These are phyloP conservation scores for Termitomyces sp. DNA, from an alignment of 768 basidiomycete species.

Conservation along the genomic window DNA sequence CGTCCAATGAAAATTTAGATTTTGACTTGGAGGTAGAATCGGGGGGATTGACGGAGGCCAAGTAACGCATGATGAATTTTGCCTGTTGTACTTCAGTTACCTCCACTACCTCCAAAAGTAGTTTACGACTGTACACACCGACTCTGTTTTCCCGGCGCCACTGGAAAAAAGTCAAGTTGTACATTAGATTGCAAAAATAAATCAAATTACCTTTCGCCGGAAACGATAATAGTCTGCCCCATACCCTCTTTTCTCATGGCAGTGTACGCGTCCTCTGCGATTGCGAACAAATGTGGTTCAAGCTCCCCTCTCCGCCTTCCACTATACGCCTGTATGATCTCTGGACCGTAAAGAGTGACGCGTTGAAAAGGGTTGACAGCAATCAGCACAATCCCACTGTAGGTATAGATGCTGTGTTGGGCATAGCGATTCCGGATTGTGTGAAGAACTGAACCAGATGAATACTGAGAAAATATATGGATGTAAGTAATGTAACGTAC, in stretches of 20 bases:
- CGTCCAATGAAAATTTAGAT: constrained; percentile 72
- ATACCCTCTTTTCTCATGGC: constrained; percentile 91
- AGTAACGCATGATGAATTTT: constrained; percentile 98
- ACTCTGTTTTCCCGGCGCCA: constrained; percentile 99
- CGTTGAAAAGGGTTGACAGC: constrained; percentile 99
- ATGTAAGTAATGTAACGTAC: constrained; percentile 34
- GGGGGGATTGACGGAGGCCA: constrained; percentile 93
- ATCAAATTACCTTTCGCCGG: constrained; percentile 81
- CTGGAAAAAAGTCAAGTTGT: constrained; percentile 34
- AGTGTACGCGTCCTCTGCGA: constrained; percentile 98
- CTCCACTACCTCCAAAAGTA: not conserved
- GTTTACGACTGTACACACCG: constrained; percentile 38
- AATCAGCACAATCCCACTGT: constrained; percentile 97
- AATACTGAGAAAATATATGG: not conserved
- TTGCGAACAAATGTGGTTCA: constrained; percentile 97
- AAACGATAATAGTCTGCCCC: constrained; percentile 98
- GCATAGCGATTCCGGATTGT: constrained; percentile 96
- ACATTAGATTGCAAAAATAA: constrained; percentile 1
- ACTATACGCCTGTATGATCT: constrained; percentile 96
- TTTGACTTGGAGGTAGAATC: constrained; percentile 53
- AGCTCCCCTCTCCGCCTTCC: constrained; percentile 89
- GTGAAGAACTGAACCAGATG: constrained; percentile 65
- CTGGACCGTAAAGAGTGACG: constrained; percentile 93
- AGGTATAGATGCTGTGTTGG: constrained; percentile 97
- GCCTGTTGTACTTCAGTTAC: constrained; percentile 41